phyloP scores from a whole-genome alignment of 2,329 filamentous ascomycete genomes.

The Ophiostoma tasmaniense region DNA sequence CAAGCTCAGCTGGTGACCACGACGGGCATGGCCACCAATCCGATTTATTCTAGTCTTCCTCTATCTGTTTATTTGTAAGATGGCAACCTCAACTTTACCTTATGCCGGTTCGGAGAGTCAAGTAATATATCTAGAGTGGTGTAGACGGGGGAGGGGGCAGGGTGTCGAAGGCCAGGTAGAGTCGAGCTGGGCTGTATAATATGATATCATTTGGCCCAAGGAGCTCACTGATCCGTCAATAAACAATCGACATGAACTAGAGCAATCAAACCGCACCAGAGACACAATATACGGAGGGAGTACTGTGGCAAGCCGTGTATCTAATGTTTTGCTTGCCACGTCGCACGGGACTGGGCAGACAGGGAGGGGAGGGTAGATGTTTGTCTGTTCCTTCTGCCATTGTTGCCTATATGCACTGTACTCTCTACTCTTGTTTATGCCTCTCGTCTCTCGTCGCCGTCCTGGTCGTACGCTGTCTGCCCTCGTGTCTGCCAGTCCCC shows the following conservation, averaged over 20 bases:
- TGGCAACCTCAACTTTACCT: not conserved
- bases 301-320: conserved; percentile 10
- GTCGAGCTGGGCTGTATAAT: not conserved
- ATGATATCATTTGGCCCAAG: too few species aligned
- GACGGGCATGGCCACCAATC: not conserved
- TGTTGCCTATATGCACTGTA: not conserved
- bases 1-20: not conserved
- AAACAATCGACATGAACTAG: not conserved
- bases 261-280: not conserved
- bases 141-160: not conserved
- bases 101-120: not conserved
- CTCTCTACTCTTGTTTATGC: not conserved
- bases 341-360: not conserved
- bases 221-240: not conserved
- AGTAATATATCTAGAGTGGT: not conserved
- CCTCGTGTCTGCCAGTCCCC: not conserved
- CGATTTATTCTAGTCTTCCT: not conserved
- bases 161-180: not conserved
- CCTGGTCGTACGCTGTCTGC: not conserved
- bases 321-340: conserved; percentile 12
- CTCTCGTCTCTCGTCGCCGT: not conserved
- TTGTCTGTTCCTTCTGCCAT: not conserved
- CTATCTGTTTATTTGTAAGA: not conserved
- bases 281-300: not conserved
- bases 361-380: not conserved